phyloP scores from a whole-genome alignment of 345 rosid genomes.

The Eucalyptus guilfoylei region DNA sequence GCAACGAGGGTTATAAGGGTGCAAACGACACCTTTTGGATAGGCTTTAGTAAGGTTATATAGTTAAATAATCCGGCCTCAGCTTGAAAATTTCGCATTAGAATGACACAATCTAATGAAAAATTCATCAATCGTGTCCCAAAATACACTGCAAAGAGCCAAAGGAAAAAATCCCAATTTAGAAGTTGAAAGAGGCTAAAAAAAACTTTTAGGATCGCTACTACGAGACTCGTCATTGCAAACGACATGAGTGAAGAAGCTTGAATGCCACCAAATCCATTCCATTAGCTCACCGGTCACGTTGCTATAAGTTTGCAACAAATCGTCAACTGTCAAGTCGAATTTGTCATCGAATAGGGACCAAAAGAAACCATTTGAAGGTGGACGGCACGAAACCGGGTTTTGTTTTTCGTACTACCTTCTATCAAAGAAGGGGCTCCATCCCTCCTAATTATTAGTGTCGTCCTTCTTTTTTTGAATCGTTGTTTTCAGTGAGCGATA shows the following conservation, averaged over 20 bases:
- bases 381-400: neutral
- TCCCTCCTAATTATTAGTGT: fast-evolving
- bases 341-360: neutral
- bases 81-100: neutral
- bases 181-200: constrained; percentile 27
- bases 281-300: constrained; percentile 74
- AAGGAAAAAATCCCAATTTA: neutral
- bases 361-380: neutral
- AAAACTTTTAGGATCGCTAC: constrained; percentile 90
- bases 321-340: constrained; percentile 60
- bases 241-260: constrained; percentile 46
- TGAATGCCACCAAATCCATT: constrained; percentile 55
- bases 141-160: neutral
- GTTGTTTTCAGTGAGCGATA: no score
- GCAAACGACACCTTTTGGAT: neutral
- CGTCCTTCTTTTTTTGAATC: no score
- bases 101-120: neutral
- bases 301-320: constrained; percentile 40
- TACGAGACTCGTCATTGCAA: constrained; percentile 73
- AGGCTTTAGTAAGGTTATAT: neutral
- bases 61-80: neutral
- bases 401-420: neutral
- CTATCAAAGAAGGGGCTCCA: neutral
- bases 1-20: neutral
- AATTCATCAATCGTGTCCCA: neutral